A percentile compares a stretch with the other conserved stretches of the same genome.
These are phyloP conservation scores for Parastagonospora nodorum DNA, from an alignment of 2,329 filamentous ascomycete genomes.

Conservation along the genomic window DNA sequence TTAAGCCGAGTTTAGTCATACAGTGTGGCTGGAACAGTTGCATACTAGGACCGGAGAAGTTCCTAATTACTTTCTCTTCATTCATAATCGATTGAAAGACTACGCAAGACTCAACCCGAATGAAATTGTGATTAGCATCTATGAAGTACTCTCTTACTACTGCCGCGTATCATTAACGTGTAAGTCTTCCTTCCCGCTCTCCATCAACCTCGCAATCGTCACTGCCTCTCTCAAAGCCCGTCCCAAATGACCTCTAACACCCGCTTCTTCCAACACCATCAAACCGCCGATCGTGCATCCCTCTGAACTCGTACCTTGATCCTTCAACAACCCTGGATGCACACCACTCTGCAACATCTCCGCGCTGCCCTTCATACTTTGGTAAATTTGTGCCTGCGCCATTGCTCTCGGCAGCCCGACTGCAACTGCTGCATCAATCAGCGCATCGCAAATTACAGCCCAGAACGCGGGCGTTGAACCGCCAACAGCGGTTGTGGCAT, in stretches of 20 bases:
- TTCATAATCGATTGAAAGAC: too few species aligned
- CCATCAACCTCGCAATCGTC: constrained; percentile 53
- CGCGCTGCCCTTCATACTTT: constrained; percentile 38
- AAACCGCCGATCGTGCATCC: constrained; percentile 42
- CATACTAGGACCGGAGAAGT: too few species aligned
- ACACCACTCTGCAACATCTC: constrained; percentile 38
- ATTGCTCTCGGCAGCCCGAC: constrained; percentile 28
- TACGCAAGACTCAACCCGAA: too few species aligned
- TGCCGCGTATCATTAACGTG: constrained; percentile 52
- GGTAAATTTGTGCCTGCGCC: constrained; percentile 38
- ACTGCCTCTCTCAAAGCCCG: constrained; percentile 55
- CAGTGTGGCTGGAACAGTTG: too few species aligned
- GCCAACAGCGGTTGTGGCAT: constrained; percentile 33
- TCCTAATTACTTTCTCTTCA: too few species aligned
- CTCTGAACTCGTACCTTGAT: constrained; percentile 37
- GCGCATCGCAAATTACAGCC: constrained; percentile 37
- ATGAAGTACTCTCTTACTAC: neutral
- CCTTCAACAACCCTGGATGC: constrained; percentile 32
- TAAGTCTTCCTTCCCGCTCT: constrained; percentile 23
- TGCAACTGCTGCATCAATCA: constrained; percentile 39
- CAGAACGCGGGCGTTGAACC: constrained; percentile 41
- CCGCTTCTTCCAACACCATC: constrained; percentile 41
- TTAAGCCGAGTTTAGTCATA: too few species aligned
- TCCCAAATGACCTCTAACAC: constrained; percentile 32
- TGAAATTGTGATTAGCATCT: too few species aligned